phyloP scores from a whole-genome alignment of 1,284 basidiomycete species.

The Cryptococcus maquisensis region DNA sequence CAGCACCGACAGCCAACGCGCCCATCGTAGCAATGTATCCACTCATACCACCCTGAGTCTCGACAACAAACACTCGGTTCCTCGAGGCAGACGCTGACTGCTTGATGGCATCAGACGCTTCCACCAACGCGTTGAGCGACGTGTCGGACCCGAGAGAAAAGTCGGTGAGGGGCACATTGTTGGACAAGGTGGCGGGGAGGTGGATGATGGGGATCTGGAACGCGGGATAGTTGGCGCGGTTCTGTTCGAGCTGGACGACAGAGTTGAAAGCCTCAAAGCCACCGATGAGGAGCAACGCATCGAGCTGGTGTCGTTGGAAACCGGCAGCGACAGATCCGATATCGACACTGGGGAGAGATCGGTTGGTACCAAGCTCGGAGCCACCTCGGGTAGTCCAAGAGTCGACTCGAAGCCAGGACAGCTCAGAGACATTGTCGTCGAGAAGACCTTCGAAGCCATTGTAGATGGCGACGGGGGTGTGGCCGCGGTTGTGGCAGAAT shows the following conservation, averaged over 20 bases:
- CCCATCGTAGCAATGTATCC: conserved; percentile 95
- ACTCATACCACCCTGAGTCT: conserved; percentile 95
- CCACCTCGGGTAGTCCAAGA: conserved; percentile 94
- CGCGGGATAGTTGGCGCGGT: conserved; percentile 74
- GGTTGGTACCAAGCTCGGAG: conserved; percentile 97
- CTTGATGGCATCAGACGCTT: conserved; percentile 96
- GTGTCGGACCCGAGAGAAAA: conserved; percentile 94
- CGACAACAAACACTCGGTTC: conserved; percentile 94
- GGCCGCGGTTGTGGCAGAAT: conserved; percentile 87
- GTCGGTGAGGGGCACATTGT: conserved; percentile 97
- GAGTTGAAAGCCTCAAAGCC: conserved; percentile 93
- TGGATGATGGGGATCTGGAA: conserved; percentile 93
- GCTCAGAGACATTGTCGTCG: conserved; percentile 77
- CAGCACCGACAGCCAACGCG: conserved; percentile 88
- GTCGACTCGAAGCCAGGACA: conserved; percentile 96
- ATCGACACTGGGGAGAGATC: conserved; percentile 76
- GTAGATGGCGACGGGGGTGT: conserved; percentile 83
- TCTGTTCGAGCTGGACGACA: conserved; percentile 72
- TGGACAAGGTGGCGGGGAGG: conserved; percentile 91
- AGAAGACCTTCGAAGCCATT: conserved; percentile 94
- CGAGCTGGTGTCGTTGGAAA: conserved; percentile 79
- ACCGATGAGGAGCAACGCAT: conserved; percentile 84
- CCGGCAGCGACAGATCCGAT: conserved; percentile 81
- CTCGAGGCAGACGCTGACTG: conserved; percentile 93
- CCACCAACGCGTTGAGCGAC: conserved; percentile 92